Percentiles rank a stretch among this genome's conserved stretches.
These are phyloP conservation scores for Ogataea hybrid DNA, from an alignment of 1,139 yeast species.

Conservation along the genomic window DNA sequence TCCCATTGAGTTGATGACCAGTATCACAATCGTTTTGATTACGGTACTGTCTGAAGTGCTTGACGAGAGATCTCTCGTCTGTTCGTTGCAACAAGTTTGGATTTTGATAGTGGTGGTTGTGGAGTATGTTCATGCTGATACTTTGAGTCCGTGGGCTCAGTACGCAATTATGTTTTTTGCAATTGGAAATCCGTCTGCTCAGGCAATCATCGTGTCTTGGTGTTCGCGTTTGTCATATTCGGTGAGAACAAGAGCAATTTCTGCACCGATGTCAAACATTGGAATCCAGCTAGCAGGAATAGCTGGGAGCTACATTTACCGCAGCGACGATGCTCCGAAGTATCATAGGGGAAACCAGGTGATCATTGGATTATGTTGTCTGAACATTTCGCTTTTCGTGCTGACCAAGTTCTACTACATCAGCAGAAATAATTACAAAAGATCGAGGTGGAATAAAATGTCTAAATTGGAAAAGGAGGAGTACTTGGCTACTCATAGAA, in stretches of 20 bases:
- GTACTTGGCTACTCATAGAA: constrained; percentile 42
- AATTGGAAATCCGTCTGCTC: constrained; percentile 36
- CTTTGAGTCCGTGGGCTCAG: constrained; percentile 38
- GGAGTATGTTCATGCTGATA: constrained; percentile 24
- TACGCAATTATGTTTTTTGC: constrained; percentile 37
- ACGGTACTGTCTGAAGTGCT: constrained; percentile 43
- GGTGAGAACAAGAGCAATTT: constrained; percentile 15
- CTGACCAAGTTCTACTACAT: constrained; percentile 16
- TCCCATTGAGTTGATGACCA: constrained; percentile 42
- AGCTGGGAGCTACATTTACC: constrained; percentile 29
- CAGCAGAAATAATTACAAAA: constrained; percentile 14
- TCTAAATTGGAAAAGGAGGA: constrained; percentile 27
- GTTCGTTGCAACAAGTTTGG: constrained; percentile 40
- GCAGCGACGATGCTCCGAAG: constrained; percentile 33
- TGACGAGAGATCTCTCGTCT: constrained; percentile 38
- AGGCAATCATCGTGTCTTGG: constrained; percentile 40
- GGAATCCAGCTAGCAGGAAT: constrained; percentile 14
- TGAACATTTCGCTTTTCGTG: constrained; percentile 9
- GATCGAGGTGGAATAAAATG: constrained; percentile 13
- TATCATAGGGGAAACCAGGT: constrained; percentile 33
- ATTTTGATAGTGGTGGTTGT: constrained; percentile 33
- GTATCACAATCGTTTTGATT: constrained; percentile 38
- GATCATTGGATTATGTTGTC: constrained; percentile 24
- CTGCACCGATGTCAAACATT: constrained; percentile 16
- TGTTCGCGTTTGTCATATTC: constrained; percentile 34